phyloP scores from a whole-genome alignment of 2,329 filamentous ascomycete species.

The Trichoderma gracile region DNA sequence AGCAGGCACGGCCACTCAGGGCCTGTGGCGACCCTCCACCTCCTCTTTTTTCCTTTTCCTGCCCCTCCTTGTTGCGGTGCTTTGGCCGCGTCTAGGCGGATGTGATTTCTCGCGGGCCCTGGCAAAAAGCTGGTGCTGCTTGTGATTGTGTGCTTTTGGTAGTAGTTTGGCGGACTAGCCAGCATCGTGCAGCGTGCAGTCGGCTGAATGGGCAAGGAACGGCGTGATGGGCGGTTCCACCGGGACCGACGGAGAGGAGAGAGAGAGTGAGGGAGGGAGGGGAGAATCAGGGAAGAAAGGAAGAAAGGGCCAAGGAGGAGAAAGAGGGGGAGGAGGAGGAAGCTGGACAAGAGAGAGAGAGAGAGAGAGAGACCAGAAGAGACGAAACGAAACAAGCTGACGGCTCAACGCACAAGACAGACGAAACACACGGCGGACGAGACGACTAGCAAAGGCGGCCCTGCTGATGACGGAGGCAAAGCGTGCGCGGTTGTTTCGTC shows the following conservation, averaged over 20 bases:
- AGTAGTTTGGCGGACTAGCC: not conserved
- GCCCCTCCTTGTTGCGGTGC: no score
- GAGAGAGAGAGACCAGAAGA: not conserved
- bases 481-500: slow-evolving; percentile 24
- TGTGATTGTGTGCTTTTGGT: not conserved
- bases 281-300: no score
- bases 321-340: not conserved
- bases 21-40: slow-evolving; percentile 16
- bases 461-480: not conserved
- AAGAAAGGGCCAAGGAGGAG: no score
- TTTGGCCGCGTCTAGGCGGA: not conserved
- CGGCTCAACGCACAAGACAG: no score
- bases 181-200: slow-evolving; percentile 5
- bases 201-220: slow-evolving; percentile 10
- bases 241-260: no score
- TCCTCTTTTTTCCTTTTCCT: not conserved
- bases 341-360: not conserved
- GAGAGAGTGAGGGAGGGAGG: no score
- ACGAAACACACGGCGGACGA: no score
- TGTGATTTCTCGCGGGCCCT: slow-evolving; percentile 3
- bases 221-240: not conserved
- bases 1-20: slow-evolving; percentile 21
- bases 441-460: no score
- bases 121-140: not conserved
- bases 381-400: not conserved